Percentiles rank a stretch among this genome's conserved stretches.
Evolutionary conservation across 106 monocot genomes (phyloP).

Genomic region (Ottelia alismoides): DNA sequence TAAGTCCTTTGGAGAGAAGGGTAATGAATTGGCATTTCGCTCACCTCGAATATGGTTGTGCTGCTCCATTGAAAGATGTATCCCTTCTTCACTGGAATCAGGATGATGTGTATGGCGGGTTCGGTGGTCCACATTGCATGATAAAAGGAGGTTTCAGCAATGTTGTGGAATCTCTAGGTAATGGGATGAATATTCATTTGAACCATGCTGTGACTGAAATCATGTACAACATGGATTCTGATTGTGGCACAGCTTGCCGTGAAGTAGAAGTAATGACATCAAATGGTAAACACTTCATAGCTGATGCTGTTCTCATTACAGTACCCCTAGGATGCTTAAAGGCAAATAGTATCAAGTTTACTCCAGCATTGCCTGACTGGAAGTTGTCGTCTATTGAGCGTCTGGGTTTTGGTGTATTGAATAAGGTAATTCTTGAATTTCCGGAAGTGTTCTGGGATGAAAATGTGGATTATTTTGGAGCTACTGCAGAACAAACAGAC

Average conservation of each 20-base stretch:
- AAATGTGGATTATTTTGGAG: constrained; percentile 93
- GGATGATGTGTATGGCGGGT: constrained; percentile 97
- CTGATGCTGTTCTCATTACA: constrained; percentile 88
- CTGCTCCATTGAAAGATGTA: constrained; percentile 78
- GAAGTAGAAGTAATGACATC: constrained; percentile 67
- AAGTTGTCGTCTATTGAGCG: constrained; percentile 62
- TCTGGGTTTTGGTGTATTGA: constrained; percentile 97
- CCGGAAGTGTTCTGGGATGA: constrained; percentile 94
- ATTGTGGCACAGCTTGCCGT: constrained; percentile 3
- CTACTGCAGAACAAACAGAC: constrained; percentile 75
- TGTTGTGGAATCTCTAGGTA: constrained; percentile 57
- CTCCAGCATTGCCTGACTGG: constrained; percentile 82
- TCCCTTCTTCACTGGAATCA: constrained; percentile 97
- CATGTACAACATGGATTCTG: constrained; percentile 25
- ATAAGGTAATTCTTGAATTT: constrained; percentile 91
- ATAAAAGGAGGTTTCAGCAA: constrained; percentile 87
- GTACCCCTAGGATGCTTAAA: constrained; percentile 95
- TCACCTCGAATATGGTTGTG: constrained; percentile 97
- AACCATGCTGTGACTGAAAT: constrained; percentile 70
- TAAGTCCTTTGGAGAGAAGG: constrained; percentile 82
- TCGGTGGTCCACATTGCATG: constrained; percentile 99
- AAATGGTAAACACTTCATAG: constrained; percentile 44
- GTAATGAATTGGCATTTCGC: constrained; percentile 99
- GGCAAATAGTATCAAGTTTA: constrained; percentile 66
- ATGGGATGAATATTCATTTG: constrained; percentile 61